These are phyloP conservation scores for Acanthamoeba castellanii DNA, from an alignment of 208 protist species.

Conservation along the genomic window DNA sequence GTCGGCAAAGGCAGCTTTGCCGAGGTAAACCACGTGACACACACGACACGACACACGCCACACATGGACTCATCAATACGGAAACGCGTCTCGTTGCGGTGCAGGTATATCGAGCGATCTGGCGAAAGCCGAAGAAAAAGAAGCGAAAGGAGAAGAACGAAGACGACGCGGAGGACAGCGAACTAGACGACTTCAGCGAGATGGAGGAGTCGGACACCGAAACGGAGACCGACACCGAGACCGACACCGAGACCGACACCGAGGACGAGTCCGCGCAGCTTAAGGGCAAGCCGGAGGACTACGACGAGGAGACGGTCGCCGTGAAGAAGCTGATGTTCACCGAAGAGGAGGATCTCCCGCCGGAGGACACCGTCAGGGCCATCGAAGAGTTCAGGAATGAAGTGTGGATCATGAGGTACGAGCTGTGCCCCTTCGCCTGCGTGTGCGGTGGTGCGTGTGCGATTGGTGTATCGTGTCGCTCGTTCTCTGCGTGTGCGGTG, in stretches of 20 bases:
- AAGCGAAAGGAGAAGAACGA: neutral
- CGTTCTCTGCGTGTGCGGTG: neutral
- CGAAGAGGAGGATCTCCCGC: conserved; percentile 44
- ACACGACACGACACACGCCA: neutral
- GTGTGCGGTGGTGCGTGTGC: neutral
- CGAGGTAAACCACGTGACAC: neutral
- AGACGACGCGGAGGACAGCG: neutral
- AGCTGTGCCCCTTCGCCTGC: neutral
- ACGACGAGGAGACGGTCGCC: conserved; percentile 57
- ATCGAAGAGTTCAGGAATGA: conserved; percentile 61
- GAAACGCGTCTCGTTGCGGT: neutral
- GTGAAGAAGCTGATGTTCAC: conserved; percentile 70
- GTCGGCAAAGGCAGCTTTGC: conserved; percentile 40
- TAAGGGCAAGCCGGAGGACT: neutral
- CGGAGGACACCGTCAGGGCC: conserved; percentile 30
- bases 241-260: neutral
- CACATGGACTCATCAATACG: too few relatives aligned
- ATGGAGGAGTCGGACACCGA: neutral
- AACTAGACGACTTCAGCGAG: neutral
- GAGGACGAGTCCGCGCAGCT: conserved; percentile 1
- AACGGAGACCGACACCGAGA: neutral
- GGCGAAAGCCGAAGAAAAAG: conserved; percentile 4
- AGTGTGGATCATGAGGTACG: conserved; percentile 69
- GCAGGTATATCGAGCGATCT: neutral
- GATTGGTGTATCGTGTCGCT: neutral